These are phyloP conservation scores for Rubus parviflorus DNA, from an alignment of 306 rosid species.

Conservation along the genomic window DNA sequence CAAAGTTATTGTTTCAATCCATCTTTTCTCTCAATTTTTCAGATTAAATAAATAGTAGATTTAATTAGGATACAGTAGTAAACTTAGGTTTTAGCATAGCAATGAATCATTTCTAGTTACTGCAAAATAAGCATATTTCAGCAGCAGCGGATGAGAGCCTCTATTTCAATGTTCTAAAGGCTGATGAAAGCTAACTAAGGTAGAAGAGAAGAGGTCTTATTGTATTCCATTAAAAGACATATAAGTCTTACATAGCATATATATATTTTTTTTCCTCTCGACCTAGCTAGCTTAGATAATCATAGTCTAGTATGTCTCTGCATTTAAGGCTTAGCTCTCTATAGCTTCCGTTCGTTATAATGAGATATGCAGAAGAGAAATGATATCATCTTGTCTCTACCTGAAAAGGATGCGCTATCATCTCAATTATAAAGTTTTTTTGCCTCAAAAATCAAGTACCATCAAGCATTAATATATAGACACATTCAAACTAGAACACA, in stretches of 20 bases:
- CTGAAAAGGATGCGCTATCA: constrained; percentile 44
- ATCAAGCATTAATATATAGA: neutral
- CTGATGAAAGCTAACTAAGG: no score
- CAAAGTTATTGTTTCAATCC: neutral
- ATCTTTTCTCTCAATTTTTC: neutral
- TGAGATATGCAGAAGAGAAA: no score
- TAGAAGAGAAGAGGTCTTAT: no score
- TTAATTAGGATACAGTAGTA: neutral
- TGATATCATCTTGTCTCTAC: constrained; percentile 74
- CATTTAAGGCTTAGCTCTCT: no score
- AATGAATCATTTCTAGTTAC: neutral
- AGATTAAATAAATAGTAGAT: neutral
- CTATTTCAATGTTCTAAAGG: neutral
- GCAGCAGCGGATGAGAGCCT: neutral
- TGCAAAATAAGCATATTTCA: neutral
- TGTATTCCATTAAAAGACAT: no score
- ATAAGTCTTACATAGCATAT: no score
- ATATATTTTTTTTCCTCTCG: no score
- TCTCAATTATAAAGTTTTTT: constrained; percentile 2
- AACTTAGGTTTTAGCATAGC: neutral
- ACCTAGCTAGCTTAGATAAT: no score
- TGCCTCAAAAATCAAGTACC: constrained; percentile 19
- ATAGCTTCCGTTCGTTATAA: no score
- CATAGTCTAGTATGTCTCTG: no score
- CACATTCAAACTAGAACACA: neutral